These are phyloP conservation scores for Eimeria maxima DNA, from an alignment of 169 alveolate species.

Conservation along the genomic window DNA sequence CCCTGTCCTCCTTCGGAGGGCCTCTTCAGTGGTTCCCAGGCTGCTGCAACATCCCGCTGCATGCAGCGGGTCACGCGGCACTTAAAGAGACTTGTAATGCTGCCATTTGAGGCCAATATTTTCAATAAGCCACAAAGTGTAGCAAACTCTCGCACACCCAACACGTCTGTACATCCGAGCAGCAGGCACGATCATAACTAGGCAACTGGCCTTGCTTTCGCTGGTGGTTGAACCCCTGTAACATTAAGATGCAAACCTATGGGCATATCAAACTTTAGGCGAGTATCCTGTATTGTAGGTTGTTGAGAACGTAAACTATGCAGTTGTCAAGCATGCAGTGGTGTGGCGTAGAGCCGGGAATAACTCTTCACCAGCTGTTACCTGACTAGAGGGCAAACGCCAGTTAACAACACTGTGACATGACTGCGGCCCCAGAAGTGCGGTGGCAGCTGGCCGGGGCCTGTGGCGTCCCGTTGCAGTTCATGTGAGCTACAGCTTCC, in stretches of 20 bases:
- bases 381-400: neutral
- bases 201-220: neutral
- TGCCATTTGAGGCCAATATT: slow-evolving; percentile 65
- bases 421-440: neutral
- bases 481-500: neutral
- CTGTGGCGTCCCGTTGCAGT: slow-evolving; percentile 3
- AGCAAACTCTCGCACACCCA: neutral
- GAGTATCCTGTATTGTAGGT: too few species aligned
- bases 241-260: too few species aligned
- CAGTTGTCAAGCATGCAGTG: too few species aligned
- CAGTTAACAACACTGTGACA: neutral
- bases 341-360: too few species aligned
- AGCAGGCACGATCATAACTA: neutral
- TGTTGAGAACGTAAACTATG: too few species aligned
- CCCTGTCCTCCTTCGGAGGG: neutral
- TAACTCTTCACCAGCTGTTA: neutral
- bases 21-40: slow-evolving; percentile 29
- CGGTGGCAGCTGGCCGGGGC: neutral
- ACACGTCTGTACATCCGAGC: neutral
- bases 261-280: too few species aligned
- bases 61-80: slow-evolving; percentile 3
- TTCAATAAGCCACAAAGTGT: slow-evolving; percentile 41
- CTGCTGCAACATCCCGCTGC: neutral
- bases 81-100: slow-evolving; percentile 5
- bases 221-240: too few species aligned